Base-by-base conservation (phyloP, 1,284 basidiomycete species). In the Neolentinus lepideus region DNA sequence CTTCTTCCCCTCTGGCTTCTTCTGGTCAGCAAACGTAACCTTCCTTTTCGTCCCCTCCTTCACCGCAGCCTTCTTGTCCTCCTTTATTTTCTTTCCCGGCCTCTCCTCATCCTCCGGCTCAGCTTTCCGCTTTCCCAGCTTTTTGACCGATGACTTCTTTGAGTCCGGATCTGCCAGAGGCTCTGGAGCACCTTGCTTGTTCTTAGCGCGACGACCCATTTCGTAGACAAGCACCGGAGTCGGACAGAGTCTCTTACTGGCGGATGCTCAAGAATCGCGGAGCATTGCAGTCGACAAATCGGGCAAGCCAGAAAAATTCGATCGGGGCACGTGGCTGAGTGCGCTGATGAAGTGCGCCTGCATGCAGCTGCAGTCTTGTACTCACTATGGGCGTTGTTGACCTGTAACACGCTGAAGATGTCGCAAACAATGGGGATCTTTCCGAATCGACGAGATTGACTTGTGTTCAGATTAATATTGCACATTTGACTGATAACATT, bases 201-300 rank as follows among this genome's bases (percentile, higher is more conserved):
- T 89, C 73, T 90, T 92, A 62, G 92, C 84, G 64, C 92, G 85
- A 68, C 92, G 83, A 65, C 94, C 94, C 92, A 96, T 94, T n/a
- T 50, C 27, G 3, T 50, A 21, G 11, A 29, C 8, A 50, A 50
- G 22, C 25, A 50, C 38, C 46, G 26, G 38, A 24, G 38, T 4
- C 12, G 16, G 38, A 43, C 16, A 16, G 38, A 43, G 38, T 9
- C 9, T 16, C 9, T 16, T 35, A 43, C 12, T 16, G 38, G 19
- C 38, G 38, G 16, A 43, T 43, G 16, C 3, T 43, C n/a, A 6
- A 43, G 16, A 21, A n/a, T 16, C 38, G 16, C 19, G 38, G 38
- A 21, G 38, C 33, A 9, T 16, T 35, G 38, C 12, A 21, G 38
- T 43, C n/a, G 38, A 6, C 38, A 43, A 6, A 43, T 43, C 16